Base-by-base conservation (phyloP, 116 monocot species). In the Papilionanthe hybrid region DNA sequence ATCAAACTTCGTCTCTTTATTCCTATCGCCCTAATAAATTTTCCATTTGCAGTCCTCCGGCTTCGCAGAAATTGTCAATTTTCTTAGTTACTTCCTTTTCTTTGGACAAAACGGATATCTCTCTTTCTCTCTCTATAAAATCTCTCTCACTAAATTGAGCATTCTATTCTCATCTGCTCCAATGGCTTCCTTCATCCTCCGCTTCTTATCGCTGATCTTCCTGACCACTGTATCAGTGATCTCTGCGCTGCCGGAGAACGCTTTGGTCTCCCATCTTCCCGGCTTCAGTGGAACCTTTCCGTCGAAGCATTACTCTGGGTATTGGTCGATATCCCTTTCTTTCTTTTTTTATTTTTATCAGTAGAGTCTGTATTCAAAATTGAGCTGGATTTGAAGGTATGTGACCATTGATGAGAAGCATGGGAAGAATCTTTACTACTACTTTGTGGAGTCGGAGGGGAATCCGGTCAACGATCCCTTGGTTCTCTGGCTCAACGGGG, bases 291-390 rank as follows among this genome's bases (percentile, higher is more conserved):
- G 89, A 28, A 47, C 85, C 15, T 85, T 93, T 75, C 92, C 93
- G 4, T 96, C 96, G 47, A 89, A 92, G 65, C 96, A 96, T 84
- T 93, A 93, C 22, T 69, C 89, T 60, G 96, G 96, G 96, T 95
- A 85, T 10, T 7, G 19, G 45, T 9, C 28, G 1, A 27, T 69
- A 10, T 37, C 25, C 13, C 15, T 15, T 8, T 56, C n/a, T 3
- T 18, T 4, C 47, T 9, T 55, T 53, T 0, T 13, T 15, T 37
- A 42, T 53, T 0, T 13, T 15, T 37, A 42, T 3, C 32, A 7
- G 18, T 75, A 12, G 25, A 30, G 28, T 7, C 19, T 28, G 71
- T 11, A 41, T 41, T 30, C 18, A 28, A 37, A 5, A 69, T 75
- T 78, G 19, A 13, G 53, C 37, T 37, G 37, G 37, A 37, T 45